A percentile compares a stretch with the other conserved stretches of the same genome.
Evolutionary conservation across 2,329 filamentous ascomycete genomes (phyloP).

Genomic region (Neofusicoccum sp.): DNA sequence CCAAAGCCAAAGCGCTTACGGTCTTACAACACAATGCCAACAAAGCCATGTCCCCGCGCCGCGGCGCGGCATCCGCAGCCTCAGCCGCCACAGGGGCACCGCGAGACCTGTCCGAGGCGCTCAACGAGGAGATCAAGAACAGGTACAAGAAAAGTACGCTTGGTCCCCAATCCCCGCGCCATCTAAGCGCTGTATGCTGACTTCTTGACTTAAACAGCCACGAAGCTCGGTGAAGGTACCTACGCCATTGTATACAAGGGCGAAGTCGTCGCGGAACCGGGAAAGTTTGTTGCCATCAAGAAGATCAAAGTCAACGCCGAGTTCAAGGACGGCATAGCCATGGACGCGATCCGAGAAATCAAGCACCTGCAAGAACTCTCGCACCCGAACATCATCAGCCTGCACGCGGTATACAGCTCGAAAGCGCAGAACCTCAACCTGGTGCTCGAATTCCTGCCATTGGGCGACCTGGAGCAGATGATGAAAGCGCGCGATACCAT

Average conservation of each 20-base stretch:
- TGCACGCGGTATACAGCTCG: slow-evolving; percentile 89
- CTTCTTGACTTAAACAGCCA: slow-evolving; percentile 54
- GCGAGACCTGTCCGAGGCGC: slow-evolving; percentile 46
- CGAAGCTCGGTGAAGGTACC: slow-evolving; percentile 91
- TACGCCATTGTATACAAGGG: slow-evolving; percentile 95
- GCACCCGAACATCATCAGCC: slow-evolving; percentile 92
- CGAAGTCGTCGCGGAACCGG: slow-evolving; percentile 69
- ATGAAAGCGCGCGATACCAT: slow-evolving; percentile 79
- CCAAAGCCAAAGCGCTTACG: slow-evolving; percentile 34
- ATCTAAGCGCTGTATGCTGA: slow-evolving; percentile 1
- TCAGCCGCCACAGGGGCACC: slow-evolving; percentile 24
- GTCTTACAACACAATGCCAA: slow-evolving; percentile 27
- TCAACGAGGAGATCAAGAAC: slow-evolving; percentile 57
- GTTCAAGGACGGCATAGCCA: slow-evolving; percentile 86
- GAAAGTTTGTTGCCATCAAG: slow-evolving; percentile 81
- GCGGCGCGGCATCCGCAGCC: slow-evolving; percentile 23
- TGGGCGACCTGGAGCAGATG: slow-evolving; percentile 92
- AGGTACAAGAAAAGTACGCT: slow-evolving; percentile 46
- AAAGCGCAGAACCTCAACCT: slow-evolving; percentile 97
- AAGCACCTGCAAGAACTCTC: slow-evolving; percentile 91
- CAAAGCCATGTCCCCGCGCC: slow-evolving; percentile 20
- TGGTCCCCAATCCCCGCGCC: slow-evolving; percentile 7
- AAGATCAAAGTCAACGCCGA: slow-evolving; percentile 87
- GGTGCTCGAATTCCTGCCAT: slow-evolving; percentile 87
- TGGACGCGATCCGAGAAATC: slow-evolving; percentile 93